Evolutionary conservation across 208 protist species (phyloP), one percentile per base, ranked within the genome.

Genomic region (Acanthamoeba lugdunensis): DNA sequence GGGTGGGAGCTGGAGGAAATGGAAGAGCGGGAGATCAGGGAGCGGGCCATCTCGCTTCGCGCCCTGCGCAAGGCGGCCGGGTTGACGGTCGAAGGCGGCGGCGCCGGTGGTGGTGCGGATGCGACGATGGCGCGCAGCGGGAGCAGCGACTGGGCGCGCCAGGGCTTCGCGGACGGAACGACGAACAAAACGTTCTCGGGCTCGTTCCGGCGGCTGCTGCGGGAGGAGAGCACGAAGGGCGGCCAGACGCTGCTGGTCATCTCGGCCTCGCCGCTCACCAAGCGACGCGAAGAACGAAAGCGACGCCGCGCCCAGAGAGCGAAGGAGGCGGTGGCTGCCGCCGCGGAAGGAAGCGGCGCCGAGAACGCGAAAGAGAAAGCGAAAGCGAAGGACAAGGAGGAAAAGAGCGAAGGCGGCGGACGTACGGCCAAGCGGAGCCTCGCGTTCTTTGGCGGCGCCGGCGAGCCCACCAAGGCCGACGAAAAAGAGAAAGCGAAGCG

Each of bases 1-100:
- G 77, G 77, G 21, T 85, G 77, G 77, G 77, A 85, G 77, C 77
- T 61, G 4, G 77, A 85, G 77, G 77, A 85, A 21, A 85, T 85
- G 77, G 77, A 85, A 48, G 77, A 85, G 30, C 41, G 77, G 48
- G 77, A 85, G 48, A 48, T 85, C 30, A 6, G 77, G 18, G 77
- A 85, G 48, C 77, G 77, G 50, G 52, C 41, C 48, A 85, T 85
- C 23, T 85, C 77, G 30, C 48, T 85, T 5, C 77, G 77, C 50
- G 77, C 77, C 77, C 16, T 85, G 48, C 77, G 77, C 77, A 54
- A 61, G 50, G 77, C 77, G 9, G 77, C 77, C 41, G 77, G 77
- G 6, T 48, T 85, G 77, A 33, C 7, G 9, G 48, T 85, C 50
- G 77, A 79, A 8, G 37, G 67, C 13, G 37, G 71, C 28, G 63